These are phyloP conservation scores for Atkinsonella texensis DNA, from an alignment of 2,329 filamentous ascomycete species.

Conservation along the genomic window DNA sequence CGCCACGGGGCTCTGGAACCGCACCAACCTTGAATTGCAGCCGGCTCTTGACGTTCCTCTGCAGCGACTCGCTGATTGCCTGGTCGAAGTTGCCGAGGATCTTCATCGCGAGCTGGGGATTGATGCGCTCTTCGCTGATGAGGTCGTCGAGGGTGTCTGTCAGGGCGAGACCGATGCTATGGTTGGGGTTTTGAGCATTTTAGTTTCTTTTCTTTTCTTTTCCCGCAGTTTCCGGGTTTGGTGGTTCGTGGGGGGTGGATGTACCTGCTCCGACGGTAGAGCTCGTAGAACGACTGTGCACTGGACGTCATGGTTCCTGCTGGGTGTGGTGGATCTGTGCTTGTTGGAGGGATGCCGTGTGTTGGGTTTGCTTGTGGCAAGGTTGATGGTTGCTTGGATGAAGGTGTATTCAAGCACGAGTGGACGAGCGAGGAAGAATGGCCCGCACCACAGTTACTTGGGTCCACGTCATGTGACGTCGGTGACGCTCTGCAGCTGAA, in stretches of 20 bases:
- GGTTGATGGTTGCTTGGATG: conserved; percentile 1
- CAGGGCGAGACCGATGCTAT: conserved; percentile 80
- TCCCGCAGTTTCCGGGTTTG: neutral
- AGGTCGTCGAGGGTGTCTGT: conserved; percentile 96
- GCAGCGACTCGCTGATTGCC: conserved; percentile 79
- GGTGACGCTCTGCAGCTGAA: conserved; percentile 1
- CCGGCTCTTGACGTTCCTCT: conserved; percentile 83
- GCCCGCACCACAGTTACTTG: neutral
- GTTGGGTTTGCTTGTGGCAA: neutral
- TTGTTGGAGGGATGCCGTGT: neutral
- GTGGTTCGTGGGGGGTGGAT: neutral
- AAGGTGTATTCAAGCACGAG: too few relatives aligned
- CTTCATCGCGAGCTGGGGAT: conserved; percentile 97
- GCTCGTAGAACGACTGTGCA: conserved; percentile 67
- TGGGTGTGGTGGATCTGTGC: neutral
- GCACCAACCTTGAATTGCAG: conserved; percentile 79
- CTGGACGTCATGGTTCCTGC: conserved; percentile 31
- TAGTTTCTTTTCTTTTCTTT: neutral
- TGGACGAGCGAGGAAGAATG: neutral
- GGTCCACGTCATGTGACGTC: conserved; percentile 25
- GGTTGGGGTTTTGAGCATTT: conserved; percentile 6
- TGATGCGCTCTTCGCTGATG: conserved; percentile 88
- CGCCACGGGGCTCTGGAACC: neutral
- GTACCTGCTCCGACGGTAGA: conserved; percentile 97
- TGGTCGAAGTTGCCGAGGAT: conserved; percentile 93